Evolutionary conservation across 208 protist genomes (phyloP).

Genomic region (Tritrichomonas musculus): DNA sequence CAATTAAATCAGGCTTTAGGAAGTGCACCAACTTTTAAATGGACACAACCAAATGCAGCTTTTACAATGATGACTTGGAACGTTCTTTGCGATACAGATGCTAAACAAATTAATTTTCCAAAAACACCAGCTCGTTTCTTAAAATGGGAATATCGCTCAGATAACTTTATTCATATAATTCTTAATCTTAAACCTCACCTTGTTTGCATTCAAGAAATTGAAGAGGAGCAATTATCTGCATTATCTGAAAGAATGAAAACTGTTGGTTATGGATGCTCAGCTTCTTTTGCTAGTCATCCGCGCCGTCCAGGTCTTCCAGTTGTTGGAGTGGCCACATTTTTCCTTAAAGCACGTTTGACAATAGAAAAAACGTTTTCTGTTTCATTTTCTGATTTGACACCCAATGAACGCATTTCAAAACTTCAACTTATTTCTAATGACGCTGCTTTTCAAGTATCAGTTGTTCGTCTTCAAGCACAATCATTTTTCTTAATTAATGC

Average conservation of each 20-base stretch:
- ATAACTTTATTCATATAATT: not conserved
- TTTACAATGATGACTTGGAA: conserved; percentile 13
- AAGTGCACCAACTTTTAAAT: not conserved
- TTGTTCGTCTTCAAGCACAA: not conserved
- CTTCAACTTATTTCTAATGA: not conserved
- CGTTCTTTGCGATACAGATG: not conserved
- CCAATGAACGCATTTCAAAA: not conserved
- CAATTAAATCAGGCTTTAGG: not conserved
- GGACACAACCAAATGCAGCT: not conserved
- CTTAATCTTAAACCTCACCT: not conserved
- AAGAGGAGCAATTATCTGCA: not conserved
- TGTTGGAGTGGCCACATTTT: not conserved
- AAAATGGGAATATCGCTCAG: not conserved
- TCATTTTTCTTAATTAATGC: not conserved
- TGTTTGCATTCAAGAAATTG: conserved; percentile 23
- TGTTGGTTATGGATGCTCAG: not conserved
- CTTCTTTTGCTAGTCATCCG: not conserved
- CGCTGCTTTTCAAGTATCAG: not conserved
- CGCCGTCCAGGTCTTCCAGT: not conserved
- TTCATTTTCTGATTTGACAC: not conserved
- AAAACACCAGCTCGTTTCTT: not conserved
- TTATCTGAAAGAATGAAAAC: not conserved
- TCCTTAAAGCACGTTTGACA: not conserved
- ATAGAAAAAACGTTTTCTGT: conserved; percentile 3
- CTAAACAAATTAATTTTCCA: not conserved